Evolutionary conservation across 2,329 filamentous ascomycete species (phyloP).

Genomic region (Phialophora macrospora): DNA sequence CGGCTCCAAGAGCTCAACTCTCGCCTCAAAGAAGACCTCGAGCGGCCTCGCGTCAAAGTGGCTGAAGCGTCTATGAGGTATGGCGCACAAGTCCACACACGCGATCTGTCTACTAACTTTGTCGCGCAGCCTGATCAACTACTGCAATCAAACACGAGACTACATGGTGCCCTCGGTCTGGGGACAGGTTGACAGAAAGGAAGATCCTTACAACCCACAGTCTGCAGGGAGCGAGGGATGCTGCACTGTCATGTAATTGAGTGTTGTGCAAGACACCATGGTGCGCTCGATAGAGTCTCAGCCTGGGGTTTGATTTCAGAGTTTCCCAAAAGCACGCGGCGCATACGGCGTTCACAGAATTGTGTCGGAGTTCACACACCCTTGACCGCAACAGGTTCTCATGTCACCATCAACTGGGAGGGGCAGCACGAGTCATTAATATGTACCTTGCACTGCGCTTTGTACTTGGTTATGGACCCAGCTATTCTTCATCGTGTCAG

Average conservation of each 20-base stretch:
- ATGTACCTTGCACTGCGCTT: slow-evolving; percentile 22
- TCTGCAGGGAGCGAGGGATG: slow-evolving; percentile 76
- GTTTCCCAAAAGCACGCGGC: slow-evolving; percentile 28
- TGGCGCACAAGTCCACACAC: slow-evolving; percentile 43
- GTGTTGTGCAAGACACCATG: slow-evolving; percentile 10
- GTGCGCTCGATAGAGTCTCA: slow-evolving; percentile 12
- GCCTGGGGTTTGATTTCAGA: slow-evolving; percentile 16
- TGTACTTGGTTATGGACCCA: slow-evolving; percentile 15
- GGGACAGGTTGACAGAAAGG: slow-evolving; percentile 90
- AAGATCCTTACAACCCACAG: slow-evolving; percentile 98
- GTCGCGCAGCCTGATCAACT: slow-evolving; percentile 81
- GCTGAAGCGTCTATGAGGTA: slow-evolving; percentile 89
- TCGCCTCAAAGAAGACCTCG: slow-evolving; percentile 91
- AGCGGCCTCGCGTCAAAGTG: slow-evolving; percentile 92
- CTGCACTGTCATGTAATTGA: slow-evolving; percentile 85
- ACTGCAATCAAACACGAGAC: slow-evolving; percentile 96
- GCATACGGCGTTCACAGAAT: slow-evolving; percentile 60
- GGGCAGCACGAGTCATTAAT: slow-evolving; percentile 18
- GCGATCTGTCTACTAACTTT: slow-evolving; percentile 8
- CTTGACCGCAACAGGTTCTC: slow-evolving; percentile 24
- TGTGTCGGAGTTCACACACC: slow-evolving; percentile 12
- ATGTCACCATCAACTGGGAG: slow-evolving; percentile 18
- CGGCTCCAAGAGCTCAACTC: slow-evolving; percentile 96
- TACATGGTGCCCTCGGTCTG: slow-evolving; percentile 99
- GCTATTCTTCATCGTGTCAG: slow-evolving; percentile 17